A percentile compares a stretch with the other conserved stretches of the same genome.
Evolutionary conservation across 1,139 yeast genomes (phyloP).

Genomic region (Pichia terricola): DNA sequence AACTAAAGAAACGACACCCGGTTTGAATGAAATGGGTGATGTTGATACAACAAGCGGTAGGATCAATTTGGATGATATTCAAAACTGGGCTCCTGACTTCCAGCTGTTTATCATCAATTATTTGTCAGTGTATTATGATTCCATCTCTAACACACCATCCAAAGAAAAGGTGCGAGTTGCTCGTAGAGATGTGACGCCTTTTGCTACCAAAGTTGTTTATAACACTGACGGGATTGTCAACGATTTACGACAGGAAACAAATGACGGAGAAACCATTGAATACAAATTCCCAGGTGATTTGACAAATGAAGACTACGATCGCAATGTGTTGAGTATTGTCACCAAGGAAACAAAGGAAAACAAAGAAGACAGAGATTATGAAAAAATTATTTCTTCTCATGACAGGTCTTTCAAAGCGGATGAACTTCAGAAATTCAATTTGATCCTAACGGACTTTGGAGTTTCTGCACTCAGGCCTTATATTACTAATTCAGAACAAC

Average conservation of each 20-base stretch:
- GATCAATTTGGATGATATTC: background rate
- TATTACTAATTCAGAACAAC: background rate
- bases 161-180: slow-evolving; percentile 25
- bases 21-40: too few relatives aligned
- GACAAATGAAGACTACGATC: slow-evolving; percentile 5
- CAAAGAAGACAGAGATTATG: slow-evolving; percentile 13
- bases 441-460: slow-evolving; percentile 3
- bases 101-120: slow-evolving; percentile 4
- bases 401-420: slow-evolving; percentile 6
- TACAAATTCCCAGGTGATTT: slow-evolving; percentile 3
- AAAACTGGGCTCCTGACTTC: background rate
- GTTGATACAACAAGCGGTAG: background rate
- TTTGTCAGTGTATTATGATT: slow-evolving; percentile 5
- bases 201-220: slow-evolving; percentile 17
- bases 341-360: slow-evolving; percentile 12
- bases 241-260: slow-evolving; percentile 9
- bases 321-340: slow-evolving; percentile 3
- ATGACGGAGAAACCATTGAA: slow-evolving; percentile 8
- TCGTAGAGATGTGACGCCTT: slow-evolving; percentile 26
- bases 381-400: slow-evolving; percentile 9
- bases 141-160: slow-evolving; percentile 6
- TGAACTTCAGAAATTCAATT: slow-evolving; percentile 7
- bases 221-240: slow-evolving; percentile 13
- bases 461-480: background rate
- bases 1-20: slow-evolving; percentile 5